Percentiles rank a stretch among this genome's conserved stretches.
phyloP scores from a whole-genome alignment of 2,329 filamentous ascomycete species.

The Diatrype stigma region DNA sequence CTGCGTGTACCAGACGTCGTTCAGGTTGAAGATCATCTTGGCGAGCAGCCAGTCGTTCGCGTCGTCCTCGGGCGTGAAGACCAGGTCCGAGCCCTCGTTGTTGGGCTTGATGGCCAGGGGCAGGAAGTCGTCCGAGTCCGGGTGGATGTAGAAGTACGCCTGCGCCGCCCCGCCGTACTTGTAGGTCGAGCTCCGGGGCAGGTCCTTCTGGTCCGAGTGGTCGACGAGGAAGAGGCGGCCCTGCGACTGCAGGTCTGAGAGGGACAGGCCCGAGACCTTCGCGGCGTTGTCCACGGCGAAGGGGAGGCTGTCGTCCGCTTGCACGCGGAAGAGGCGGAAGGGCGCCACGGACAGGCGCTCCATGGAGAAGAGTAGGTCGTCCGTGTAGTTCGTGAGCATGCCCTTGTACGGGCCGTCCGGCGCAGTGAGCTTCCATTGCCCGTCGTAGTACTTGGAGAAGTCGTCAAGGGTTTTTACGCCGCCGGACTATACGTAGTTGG shows the following conservation, averaged over 20 bases:
- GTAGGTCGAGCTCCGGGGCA: conserved; percentile 4
- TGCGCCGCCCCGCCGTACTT: conserved; percentile 38
- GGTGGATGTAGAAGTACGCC: conserved; percentile 43
- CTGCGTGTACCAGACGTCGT: conserved; percentile 42
- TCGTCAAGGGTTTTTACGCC: conserved; percentile 20
- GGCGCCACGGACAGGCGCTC: conserved; percentile 40
- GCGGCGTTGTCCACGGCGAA: conserved; percentile 32
- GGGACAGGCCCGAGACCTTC: conserved; percentile 28
- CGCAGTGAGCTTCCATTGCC: conserved; percentile 34
- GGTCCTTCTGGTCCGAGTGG: conserved; percentile 32
- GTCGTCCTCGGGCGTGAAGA: conserved; percentile 43
- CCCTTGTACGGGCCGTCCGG: conserved; percentile 32
- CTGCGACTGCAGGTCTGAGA: conserved; percentile 27
- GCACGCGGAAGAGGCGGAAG: conserved; percentile 32
- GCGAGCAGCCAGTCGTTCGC: conserved; percentile 46
- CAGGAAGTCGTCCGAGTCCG: conserved; percentile 37
- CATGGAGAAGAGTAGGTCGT: conserved; percentile 45
- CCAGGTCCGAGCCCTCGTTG: conserved; percentile 35
- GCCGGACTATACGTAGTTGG: neutral
- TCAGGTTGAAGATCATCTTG: conserved; percentile 45
- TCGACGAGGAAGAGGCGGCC: conserved; percentile 42
- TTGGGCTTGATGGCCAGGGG: conserved; percentile 43
- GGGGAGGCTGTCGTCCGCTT: conserved; percentile 28
- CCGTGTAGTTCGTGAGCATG: conserved; percentile 39
- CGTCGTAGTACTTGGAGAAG: conserved; percentile 37